Base-by-base conservation (phyloP, 768 basidiomycete genomes). In the Guyanaporus albipodus region DNA sequence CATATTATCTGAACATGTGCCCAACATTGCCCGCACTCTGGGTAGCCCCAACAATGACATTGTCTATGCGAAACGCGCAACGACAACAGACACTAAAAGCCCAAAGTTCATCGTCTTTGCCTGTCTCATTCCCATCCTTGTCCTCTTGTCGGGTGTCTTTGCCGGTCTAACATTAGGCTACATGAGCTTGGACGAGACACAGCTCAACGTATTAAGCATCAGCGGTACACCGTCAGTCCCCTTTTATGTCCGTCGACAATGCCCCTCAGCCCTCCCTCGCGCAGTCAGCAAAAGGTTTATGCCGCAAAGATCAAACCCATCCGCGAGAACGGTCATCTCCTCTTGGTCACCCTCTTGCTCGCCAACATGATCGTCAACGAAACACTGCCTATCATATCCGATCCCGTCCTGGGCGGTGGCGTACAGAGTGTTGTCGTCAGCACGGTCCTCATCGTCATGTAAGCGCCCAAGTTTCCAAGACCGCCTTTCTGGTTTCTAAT, bases 351-450 rank as follows among this genome's bases (percentile, higher is more conserved):
- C 0, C 79, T 91, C 31, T 77, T 91, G 9, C 70, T 93, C 24
- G 83, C 86, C 27, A 93, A 94, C 67, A 93, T 94, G 91, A 88
- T 93, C 46, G 85, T 86, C 58, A 93, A 93, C 63, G 91, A 92
- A 68, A 75, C 87, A 0, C 78, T 92, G 5, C 91, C 92, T 28
- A 77, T 93, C 53, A 89, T 94, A 49, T 75, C 85, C 10, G 87
- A 89, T 61, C 78, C 80, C 4, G 73, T 91, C 29, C 75, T 95
- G 3, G 89, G 89, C 21, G 88, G 89, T 14, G 88, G 89, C 12
- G 70, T 83, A 12, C 79, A 75, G 58, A 83, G 86, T 43, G 89
- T 93, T 48, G 75, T 89, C 48, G 82, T 84, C 47, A 88, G 85
- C 59, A 93, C 91, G 0, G 82, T 85, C 23, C 74, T 93, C 44